Conservation (phyloP, 805 yeast genomes). For the Ogataea zsoltii region DNA sequence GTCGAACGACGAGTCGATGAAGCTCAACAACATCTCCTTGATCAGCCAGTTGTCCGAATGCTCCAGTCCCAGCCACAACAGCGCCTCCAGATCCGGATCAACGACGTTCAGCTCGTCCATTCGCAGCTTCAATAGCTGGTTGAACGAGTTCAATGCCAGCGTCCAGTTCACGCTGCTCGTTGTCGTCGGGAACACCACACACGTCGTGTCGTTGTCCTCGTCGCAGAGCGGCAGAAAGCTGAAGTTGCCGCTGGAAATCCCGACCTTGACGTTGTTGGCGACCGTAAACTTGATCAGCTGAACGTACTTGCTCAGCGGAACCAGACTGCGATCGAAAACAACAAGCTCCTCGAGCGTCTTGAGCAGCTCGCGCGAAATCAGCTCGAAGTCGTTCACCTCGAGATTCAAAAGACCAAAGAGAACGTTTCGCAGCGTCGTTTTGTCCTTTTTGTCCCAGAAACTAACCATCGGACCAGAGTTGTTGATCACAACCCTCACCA, state of each 20-base stretch:
- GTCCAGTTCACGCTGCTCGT: constrained; percentile 31
- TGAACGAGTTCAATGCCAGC: constrained; percentile 30
- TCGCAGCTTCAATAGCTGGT: constrained; percentile 32
- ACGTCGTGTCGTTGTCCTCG: constrained; percentile 24
- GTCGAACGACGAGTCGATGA: constrained; percentile 24
- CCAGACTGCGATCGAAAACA: constrained; percentile 43
- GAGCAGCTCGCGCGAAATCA: constrained; percentile 40
- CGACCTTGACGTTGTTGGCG: constrained; percentile 36
- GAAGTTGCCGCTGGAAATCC: constrained; percentile 28
- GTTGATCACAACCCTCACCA: constrained; percentile 46
- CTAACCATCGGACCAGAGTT: constrained; percentile 58
- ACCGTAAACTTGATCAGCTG: constrained; percentile 34
- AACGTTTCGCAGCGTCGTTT: constrained; percentile 37
- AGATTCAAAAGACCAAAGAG: constrained; percentile 39
- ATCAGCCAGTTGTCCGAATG: constrained; percentile 23
- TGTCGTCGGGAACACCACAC: constrained; percentile 35
- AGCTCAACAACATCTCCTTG: constrained; percentile 21
- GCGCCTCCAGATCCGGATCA: constrained; percentile 20
- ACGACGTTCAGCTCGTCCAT: constrained; percentile 12
- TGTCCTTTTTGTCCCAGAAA: constrained; percentile 32
- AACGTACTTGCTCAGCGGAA: constrained; percentile 34
- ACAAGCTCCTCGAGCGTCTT: constrained; percentile 46
- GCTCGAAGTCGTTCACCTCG: constrained; percentile 35
- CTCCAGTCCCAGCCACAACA: constrained; percentile 38
- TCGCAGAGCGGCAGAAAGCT: constrained; percentile 26